Percentiles rank a stretch among this genome's conserved stretches.
Conservation (phyloP, 2,329 filamentous ascomycete species). For the Nigrograna mackinnonii region DNA sequence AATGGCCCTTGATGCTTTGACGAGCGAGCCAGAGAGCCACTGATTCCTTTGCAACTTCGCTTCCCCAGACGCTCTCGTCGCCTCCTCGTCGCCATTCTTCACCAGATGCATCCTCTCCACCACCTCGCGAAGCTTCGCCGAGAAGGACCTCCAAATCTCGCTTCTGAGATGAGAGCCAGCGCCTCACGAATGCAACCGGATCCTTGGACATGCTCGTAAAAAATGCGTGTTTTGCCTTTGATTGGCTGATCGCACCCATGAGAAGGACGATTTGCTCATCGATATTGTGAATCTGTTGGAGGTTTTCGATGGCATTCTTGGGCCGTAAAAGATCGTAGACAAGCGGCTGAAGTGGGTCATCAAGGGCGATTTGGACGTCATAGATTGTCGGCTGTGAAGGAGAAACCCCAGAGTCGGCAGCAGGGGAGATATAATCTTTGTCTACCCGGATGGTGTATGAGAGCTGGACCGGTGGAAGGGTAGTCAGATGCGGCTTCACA, state of each 20-base stretch:
- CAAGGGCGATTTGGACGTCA: constrained; percentile 82
- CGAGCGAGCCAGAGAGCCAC: constrained; percentile 63
- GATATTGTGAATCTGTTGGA: constrained; percentile 74
- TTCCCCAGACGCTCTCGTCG: constrained; percentile 65
- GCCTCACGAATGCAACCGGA: constrained; percentile 79
- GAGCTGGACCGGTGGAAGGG: constrained; percentile 80
- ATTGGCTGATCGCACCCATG: constrained; percentile 79
- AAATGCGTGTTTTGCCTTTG: constrained; percentile 90
- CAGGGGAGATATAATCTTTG: constrained; percentile 52
- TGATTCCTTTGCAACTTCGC: constrained; percentile 62
- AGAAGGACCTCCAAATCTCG: constrained; percentile 86
- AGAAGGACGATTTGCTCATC: constrained; percentile 87
- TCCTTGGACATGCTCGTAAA: constrained; percentile 78
- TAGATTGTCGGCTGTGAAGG: constrained; percentile 79
- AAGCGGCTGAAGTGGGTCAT: constrained; percentile 79
- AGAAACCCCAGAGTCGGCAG: constrained; percentile 71
- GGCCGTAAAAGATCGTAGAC: constrained; percentile 52
- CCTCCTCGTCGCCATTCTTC: constrained; percentile 73
- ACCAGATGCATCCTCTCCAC: constrained; percentile 55
- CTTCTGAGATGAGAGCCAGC: constrained; percentile 91
- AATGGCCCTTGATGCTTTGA: constrained; percentile 35
- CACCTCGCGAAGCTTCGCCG: constrained; percentile 72
- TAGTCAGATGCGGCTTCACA: constrained; percentile 75
- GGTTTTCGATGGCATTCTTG: constrained; percentile 58
- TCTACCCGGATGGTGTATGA: constrained; percentile 95